Conservation (phyloP, 495 filamentous ascomycete genomes). For the Penicillium longicatenatum region DNA sequence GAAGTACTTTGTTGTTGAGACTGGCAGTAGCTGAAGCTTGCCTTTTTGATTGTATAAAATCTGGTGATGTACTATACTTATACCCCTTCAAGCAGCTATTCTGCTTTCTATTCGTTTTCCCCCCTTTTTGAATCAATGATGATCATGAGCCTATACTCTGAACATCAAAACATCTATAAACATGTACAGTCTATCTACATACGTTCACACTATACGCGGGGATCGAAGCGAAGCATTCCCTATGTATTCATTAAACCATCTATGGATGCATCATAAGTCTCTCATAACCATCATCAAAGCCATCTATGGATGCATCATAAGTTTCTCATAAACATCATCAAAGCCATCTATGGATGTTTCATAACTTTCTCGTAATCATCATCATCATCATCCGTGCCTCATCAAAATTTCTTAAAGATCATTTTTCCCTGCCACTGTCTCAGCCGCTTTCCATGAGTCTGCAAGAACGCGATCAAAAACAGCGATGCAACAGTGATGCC, state of each 20-base stretch:
- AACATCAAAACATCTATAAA: too few species aligned
- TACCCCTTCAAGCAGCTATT: slow-evolving; percentile 7
- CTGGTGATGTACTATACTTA: slow-evolving; percentile 14
- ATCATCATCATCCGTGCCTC: neutral
- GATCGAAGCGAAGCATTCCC: neutral
- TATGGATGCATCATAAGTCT: neutral
- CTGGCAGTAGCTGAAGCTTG: slow-evolving; percentile 29
- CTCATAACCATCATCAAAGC: too few species aligned
- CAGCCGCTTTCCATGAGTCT: slow-evolving; percentile 19
- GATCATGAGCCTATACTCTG: neutral
- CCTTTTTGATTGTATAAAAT: neutral
- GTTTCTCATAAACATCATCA: neutral
- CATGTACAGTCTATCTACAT: too few species aligned
- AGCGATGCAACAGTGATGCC: slow-evolving; percentile 15
- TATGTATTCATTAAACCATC: neutral
- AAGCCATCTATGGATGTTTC: too few species aligned
- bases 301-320: neutral
- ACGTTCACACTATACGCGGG: neutral
- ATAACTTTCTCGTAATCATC: neutral
- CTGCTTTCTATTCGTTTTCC: neutral
- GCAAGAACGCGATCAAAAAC: slow-evolving; percentile 14
- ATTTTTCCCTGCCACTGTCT: slow-evolving; percentile 16
- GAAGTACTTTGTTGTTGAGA: slow-evolving; percentile 80
- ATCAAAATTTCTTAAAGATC: slow-evolving; percentile 7
- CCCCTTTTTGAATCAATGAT: neutral